Evolutionary conservation across 2,329 filamentous ascomycete species (phyloP), one percentile per base, ranked within the genome.

Genomic region (Diaporthe longicolla): DNA sequence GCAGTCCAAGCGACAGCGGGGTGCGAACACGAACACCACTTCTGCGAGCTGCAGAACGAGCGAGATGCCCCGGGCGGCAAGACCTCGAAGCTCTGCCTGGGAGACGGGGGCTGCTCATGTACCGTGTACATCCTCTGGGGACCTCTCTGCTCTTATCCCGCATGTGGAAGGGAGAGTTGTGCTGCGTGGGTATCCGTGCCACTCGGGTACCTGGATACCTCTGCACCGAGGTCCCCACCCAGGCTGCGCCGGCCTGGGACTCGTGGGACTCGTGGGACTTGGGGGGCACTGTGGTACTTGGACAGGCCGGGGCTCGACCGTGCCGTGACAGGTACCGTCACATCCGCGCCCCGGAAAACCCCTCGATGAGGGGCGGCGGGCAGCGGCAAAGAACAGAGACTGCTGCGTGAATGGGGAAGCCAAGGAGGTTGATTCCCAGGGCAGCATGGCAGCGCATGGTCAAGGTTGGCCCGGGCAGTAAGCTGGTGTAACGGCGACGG

Each of bases 281-380:
- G n/a, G n/a, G n/a, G n/a, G n/a, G n/a, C n/a, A n/a, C n/a, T n/a
- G n/a, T n/a, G n/a, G 61, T 66, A 66, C 61, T 24, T 66, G 4
- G 61, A 66, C 61, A 35, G 61, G 61, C 61, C 43, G 29, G 29
- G 29, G 61, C 61, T 45, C 17, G 61, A 66, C 26, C 10, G 43
- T 52, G 61, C 61, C 61, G 61, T 19, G 40, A 66, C 63, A 66
- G 37, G 63, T 68, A 68, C 48, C 63, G 63, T 68, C 45, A 54
- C 63, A 68, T 32, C 63, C 63, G 59, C 59, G 59, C 59, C 59
- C 59, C 59, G 59, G 59, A 65, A 65, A 65, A 65, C 59, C 59
- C 40, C 59, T 65, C 59, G 59, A 54, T 52, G 63, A 52, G 63
- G 63, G 48, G 63, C 63, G 63, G 63, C 63, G 63, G 63, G 48